A percentile compares a stretch with the other conserved stretches of the same genome.
Evolutionary conservation across 352 stramenopile genomes (phyloP).

Genomic region (Phytophthora kernoviae): DNA sequence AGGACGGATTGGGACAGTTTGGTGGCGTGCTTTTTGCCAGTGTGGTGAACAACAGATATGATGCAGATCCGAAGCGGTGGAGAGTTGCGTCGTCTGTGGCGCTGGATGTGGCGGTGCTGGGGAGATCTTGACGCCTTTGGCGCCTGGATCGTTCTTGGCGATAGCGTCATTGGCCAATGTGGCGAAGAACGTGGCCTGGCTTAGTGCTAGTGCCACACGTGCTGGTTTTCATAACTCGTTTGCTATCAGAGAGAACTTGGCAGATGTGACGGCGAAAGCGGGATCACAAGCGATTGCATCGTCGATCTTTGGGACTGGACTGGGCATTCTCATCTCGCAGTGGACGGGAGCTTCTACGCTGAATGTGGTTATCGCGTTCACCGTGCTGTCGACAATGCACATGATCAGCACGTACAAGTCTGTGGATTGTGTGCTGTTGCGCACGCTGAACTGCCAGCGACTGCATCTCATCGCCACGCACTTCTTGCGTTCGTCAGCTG

Average conservation of each 20-base stretch:
- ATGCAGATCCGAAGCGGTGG: slow-evolving; percentile 95
- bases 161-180: slow-evolving; percentile 90
- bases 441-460: slow-evolving; percentile 73
- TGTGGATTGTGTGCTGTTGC: slow-evolving; percentile 59
- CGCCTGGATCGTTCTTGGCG: slow-evolving; percentile 84
- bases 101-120: slow-evolving; percentile 90
- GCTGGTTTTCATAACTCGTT: slow-evolving; percentile 96
- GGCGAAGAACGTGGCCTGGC: slow-evolving; percentile 97
- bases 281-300: slow-evolving; percentile 94
- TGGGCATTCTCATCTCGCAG: slow-evolving; percentile 71
- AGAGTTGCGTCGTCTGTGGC: slow-evolving; percentile 89
- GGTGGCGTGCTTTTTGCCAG: slow-evolving; percentile 94
- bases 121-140: slow-evolving; percentile 93
- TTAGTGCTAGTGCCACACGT: slow-evolving; percentile 93
- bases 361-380: slow-evolving; percentile 59
- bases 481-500: slow-evolving; percentile 33
- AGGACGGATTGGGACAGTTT: slow-evolving; percentile 96
- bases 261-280: slow-evolving; percentile 96
- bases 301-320: slow-evolving; percentile 81
- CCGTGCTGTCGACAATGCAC: slow-evolving; percentile 53
- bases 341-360: slow-evolving; percentile 55
- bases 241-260: slow-evolving; percentile 89
- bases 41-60: slow-evolving; percentile 93
- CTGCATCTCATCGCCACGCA: slow-evolving; percentile 58
- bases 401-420: slow-evolving; percentile 68